phyloP scores from a whole-genome alignment of 257 asterid species.

The Orobanche coerulescens region DNA sequence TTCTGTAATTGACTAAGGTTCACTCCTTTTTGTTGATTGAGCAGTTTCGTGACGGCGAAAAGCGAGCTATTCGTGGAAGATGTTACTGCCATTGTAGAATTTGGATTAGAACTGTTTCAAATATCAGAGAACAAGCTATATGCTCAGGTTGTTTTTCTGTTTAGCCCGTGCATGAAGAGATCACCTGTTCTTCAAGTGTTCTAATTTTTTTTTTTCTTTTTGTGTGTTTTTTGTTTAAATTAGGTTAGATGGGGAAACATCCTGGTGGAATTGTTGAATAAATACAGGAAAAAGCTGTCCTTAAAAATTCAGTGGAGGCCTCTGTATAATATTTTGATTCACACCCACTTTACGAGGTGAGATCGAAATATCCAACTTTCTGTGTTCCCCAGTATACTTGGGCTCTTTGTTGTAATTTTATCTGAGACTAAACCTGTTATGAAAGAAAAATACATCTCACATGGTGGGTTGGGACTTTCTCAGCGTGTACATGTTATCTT shows the following conservation, averaged over 20 bases:
- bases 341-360: slow-evolving; percentile 85
- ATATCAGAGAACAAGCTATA: slow-evolving; percentile 64
- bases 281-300: slow-evolving; percentile 69
- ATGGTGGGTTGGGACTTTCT: slow-evolving; percentile 1
- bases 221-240: slow-evolving; percentile 28
- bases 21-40: slow-evolving; percentile 20
- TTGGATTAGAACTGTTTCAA: slow-evolving; percentile 69
- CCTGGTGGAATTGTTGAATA: slow-evolving; percentile 73
- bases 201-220: slow-evolving; percentile 30
- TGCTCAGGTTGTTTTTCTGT: slow-evolving; percentile 56
- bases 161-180: slow-evolving; percentile 18
- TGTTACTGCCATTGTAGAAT: slow-evolving; percentile 51
- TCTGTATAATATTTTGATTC: slow-evolving; percentile 64
- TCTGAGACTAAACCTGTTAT: neutral
- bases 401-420: slow-evolving; percentile 17
- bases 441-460: neutral
- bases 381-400: slow-evolving; percentile 12
- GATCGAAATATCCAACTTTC: slow-evolving; percentile 4
- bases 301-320: slow-evolving; percentile 86
- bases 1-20: slow-evolving; percentile 24
- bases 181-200: slow-evolving; percentile 15
- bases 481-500: neutral
- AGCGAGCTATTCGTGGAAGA: slow-evolving; percentile 77
- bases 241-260: slow-evolving; percentile 98
- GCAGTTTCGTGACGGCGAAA: slow-evolving; percentile 85